Evolutionary conservation across 305 asterid species (phyloP).

Genomic region (Rubia tinctorum): DNA sequence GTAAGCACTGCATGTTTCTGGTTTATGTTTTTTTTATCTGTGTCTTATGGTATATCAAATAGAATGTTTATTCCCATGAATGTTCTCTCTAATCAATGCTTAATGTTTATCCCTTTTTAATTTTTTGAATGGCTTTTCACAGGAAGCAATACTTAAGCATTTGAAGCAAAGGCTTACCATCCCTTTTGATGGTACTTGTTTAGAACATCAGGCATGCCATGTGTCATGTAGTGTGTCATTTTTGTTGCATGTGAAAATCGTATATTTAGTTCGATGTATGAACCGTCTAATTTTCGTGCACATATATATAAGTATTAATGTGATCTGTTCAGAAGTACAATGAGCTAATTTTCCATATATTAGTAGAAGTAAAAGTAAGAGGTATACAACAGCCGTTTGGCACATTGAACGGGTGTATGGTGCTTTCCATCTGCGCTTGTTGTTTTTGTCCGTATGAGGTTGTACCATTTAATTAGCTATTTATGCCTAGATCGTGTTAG

Average conservation of each 20-base stretch:
- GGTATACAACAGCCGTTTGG: no score
- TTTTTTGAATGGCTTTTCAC: slow-evolving; percentile 26
- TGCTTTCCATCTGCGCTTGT: no score
- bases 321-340: no score
- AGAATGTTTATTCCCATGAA: not conserved
- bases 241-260: not conserved
- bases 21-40: not conserved
- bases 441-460: no score
- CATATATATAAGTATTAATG: no score
- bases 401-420: no score
- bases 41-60: not conserved
- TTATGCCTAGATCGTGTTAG: no score
- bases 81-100: not conserved
- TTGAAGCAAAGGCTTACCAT: slow-evolving; percentile 66
- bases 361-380: no score
- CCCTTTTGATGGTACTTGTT: slow-evolving; percentile 77
- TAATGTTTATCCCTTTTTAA: slow-evolving; percentile 9
- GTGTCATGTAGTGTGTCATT: slow-evolving; percentile 1
- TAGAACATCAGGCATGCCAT: slow-evolving; percentile 73
- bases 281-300: no score
- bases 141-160: slow-evolving; percentile 86
- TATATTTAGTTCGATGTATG: no score
- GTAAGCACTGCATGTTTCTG: not conserved
- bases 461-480: no score
- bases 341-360: no score